Percentiles rank a stretch among this genome's conserved stretches.
phyloP scores from a whole-genome alignment of 148 eudicot genomes.

The Agrostemma githago region DNA sequence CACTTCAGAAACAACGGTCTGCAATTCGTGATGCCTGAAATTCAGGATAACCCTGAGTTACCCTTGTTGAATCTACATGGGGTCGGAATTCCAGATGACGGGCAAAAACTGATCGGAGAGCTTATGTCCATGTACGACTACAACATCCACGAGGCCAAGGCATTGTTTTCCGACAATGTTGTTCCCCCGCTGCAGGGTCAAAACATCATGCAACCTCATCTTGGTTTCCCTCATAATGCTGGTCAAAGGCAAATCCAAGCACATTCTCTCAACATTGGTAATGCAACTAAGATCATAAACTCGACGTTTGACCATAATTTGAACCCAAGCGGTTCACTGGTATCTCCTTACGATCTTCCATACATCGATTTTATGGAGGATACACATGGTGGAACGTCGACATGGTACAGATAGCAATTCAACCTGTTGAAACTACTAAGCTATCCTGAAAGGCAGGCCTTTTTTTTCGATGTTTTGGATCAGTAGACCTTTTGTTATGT shows the following conservation, averaged over 20 bases:
- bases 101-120: slow-evolving; percentile 40
- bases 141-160: slow-evolving; percentile 24
- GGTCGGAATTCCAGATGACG: slow-evolving; percentile 40
- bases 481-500: slow-evolving; percentile 1
- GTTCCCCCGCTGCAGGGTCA: slow-evolving; percentile 5
- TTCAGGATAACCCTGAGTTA: slow-evolving; percentile 18
- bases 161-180: slow-evolving; percentile 15
- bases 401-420: slow-evolving; percentile 4
- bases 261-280: neutral
- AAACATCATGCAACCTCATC: slow-evolving; percentile 13
- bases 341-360: slow-evolving; percentile 5
- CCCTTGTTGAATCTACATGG: slow-evolving; percentile 21
- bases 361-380: slow-evolving; percentile 5
- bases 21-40: slow-evolving; percentile 21
- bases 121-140: slow-evolving; percentile 39
- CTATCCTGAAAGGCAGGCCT: neutral
- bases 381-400: slow-evolving; percentile 1
- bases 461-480: neutral
- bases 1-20: slow-evolving; percentile 23
- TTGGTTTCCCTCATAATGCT: slow-evolving; percentile 15
- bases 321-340: neutral
- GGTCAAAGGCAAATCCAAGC: slow-evolving; percentile 17
- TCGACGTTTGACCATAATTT: neutral
- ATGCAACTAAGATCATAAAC: neutral
- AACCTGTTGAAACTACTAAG: neutral